Evolutionary conservation across 2,329 filamentous ascomycete species (phyloP).

Genomic region (Boeremia exigua): DNA sequence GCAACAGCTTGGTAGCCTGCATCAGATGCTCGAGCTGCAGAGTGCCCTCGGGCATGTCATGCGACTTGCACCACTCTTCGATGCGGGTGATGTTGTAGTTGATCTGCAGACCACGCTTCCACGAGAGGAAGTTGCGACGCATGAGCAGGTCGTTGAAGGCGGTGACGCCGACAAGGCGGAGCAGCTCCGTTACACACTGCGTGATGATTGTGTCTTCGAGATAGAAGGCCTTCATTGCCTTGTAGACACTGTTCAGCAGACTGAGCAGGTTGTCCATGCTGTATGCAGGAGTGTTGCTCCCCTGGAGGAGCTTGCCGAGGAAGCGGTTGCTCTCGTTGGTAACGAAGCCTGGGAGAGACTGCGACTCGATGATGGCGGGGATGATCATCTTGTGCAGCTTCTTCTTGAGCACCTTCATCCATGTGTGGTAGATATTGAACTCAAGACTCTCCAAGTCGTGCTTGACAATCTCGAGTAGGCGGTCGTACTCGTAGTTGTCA

Average conservation of each 20-base stretch:
- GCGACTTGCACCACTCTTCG: constrained; percentile 99
- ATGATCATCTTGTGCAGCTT: constrained; percentile 99
- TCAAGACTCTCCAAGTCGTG: constrained; percentile 97
- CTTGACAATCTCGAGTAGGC: constrained; percentile 97
- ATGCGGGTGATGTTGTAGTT: constrained; percentile 99
- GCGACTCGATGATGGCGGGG: constrained; percentile 97
- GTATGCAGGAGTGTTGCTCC: constrained; percentile 90
- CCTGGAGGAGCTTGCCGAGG: constrained; percentile 92
- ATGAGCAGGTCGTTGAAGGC: constrained; percentile 98
- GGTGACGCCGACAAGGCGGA: constrained; percentile 92
- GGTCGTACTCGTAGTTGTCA: constrained; percentile 98
- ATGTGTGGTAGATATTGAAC: constrained; percentile 99
- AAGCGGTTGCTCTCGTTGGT: constrained; percentile 99
- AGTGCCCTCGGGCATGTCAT: constrained; percentile 98
- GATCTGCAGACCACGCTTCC: constrained; percentile 98
- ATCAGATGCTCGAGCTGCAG: constrained; percentile 97
- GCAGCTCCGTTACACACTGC: constrained; percentile 91
- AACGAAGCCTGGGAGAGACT: constrained; percentile 96
- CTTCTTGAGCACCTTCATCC: constrained; percentile 99
- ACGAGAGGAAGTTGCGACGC: constrained; percentile 97
- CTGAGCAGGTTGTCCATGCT: constrained; percentile 99
- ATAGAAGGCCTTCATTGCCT: constrained; percentile 98
- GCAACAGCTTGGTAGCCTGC: constrained; percentile 98
- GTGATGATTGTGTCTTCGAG: constrained; percentile 95
- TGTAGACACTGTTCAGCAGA: constrained; percentile 94